Evolutionary conservation across 139 green algal species (phyloP).

Genomic region (Tetraselmis striata): DNA sequence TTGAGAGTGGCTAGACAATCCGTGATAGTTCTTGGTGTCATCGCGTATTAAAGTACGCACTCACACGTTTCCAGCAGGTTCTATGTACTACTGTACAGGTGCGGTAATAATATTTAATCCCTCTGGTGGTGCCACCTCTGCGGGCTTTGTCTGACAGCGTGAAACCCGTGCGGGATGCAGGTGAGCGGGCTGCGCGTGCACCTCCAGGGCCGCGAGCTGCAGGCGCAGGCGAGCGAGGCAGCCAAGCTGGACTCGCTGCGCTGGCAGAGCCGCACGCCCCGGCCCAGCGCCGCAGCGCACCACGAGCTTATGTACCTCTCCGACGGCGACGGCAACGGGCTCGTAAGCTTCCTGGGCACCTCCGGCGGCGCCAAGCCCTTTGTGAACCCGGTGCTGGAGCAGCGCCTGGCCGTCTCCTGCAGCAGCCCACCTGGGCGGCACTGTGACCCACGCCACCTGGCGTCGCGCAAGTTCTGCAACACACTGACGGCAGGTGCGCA

Average conservation of each 20-base stretch:
- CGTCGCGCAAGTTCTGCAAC: constrained; percentile 43
- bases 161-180: too few relatives aligned
- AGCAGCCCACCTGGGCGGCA: background rate
- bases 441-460: constrained; percentile 26
- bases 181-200: constrained; percentile 19
- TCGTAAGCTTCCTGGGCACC: constrained; percentile 44
- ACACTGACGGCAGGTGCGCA: constrained; percentile 57
- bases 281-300: constrained; percentile 18
- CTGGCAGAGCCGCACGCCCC: background rate
- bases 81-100: too few relatives aligned
- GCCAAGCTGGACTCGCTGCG: background rate
- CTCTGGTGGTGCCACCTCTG: too few relatives aligned
- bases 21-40: too few relatives aligned
- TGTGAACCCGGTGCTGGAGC: constrained; percentile 67
- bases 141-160: too few relatives aligned
- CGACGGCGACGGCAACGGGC: constrained; percentile 69
- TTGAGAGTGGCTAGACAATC: too few relatives aligned
- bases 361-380: constrained; percentile 33
- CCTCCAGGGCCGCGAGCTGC: constrained; percentile 25
- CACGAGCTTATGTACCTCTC: constrained; percentile 66
- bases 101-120: too few relatives aligned
- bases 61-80: too few relatives aligned
- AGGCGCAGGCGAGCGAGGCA: constrained; percentile 4
- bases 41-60: too few relatives aligned
- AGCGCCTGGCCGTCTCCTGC: constrained; percentile 36